Percentiles rank a stretch among this genome's conserved stretches.
These are phyloP conservation scores for Alnus glutinosa DNA, from an alignment of 306 rosid genomes.

Conservation along the genomic window DNA sequence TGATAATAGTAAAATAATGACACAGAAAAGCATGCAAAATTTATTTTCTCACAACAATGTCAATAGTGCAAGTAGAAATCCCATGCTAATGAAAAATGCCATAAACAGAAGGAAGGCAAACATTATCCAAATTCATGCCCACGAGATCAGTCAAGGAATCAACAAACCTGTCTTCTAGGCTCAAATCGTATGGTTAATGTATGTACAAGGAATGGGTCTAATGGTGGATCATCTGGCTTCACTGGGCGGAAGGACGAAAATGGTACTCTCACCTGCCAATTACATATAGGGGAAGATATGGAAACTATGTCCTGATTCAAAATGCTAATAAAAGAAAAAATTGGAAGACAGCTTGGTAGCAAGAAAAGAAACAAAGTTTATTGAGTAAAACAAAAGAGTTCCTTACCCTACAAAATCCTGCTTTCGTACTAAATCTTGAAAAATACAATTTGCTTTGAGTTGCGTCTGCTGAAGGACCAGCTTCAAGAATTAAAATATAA, in stretches of 20 bases:
- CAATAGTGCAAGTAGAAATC: not conserved
- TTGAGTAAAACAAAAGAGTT: not conserved
- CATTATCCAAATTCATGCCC: conserved; percentile 11
- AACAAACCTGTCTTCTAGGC: conserved; percentile 91
- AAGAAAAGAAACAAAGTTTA: not conserved
- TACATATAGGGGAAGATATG: conserved; percentile 24
- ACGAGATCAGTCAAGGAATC: conserved; percentile 19
- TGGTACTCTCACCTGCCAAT: conserved; percentile 88
- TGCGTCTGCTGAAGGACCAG: conserved; percentile 78
- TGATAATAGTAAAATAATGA: not conserved
- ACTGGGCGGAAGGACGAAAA: conserved; percentile 94
- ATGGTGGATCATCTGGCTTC: conserved; percentile 81
- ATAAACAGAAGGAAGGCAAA: not conserved
- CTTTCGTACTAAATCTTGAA: conserved; percentile 84
- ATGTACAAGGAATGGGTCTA: conserved; percentile 95
- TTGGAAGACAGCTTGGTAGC: conserved; percentile 9
- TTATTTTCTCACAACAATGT: not conserved
- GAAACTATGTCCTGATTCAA: conserved; percentile 22
- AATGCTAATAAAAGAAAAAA: conserved; percentile 8
- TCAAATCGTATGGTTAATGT: conserved; percentile 94
- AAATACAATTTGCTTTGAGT: conserved; percentile 88
- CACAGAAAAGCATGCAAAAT: not conserved
- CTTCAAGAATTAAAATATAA: conserved; percentile 81
- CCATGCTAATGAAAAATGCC: not conserved
- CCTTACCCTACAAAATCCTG: conserved; percentile 92